phyloP scores from a whole-genome alignment of 108 stramenopile species.

The Fragilaria radians region DNA sequence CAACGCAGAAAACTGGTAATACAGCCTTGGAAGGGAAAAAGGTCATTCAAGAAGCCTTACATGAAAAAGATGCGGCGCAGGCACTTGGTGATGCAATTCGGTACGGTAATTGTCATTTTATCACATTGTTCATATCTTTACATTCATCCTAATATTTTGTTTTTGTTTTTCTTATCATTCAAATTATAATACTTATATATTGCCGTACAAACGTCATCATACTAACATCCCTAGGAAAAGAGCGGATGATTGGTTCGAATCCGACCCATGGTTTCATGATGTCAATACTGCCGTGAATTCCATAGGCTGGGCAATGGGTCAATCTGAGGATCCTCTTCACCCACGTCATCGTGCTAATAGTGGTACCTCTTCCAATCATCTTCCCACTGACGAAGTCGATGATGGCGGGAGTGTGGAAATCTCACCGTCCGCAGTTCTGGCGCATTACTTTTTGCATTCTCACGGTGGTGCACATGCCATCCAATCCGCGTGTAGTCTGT shows the following conservation, averaged over 20 bases:
- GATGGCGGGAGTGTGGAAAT: conserved; percentile 48
- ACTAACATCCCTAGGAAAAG: conserved; percentile 29
- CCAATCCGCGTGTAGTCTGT: conserved; percentile 49
- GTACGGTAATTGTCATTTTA: conserved; percentile 8
- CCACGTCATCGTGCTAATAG: conserved; percentile 16
- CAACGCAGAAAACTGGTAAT: not conserved
- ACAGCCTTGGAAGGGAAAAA: conserved; percentile 9
- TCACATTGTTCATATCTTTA: not conserved
- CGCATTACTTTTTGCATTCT: conserved; percentile 74
- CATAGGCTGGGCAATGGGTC: conserved; percentile 40
- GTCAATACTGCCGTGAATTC: conserved; percentile 33
- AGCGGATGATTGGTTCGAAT: conserved; percentile 4
- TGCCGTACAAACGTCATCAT: conserved; percentile 26
- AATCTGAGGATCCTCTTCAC: conserved; percentile 25
- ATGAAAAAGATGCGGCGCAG: conserved; percentile 47
- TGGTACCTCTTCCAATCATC: conserved; percentile 1
- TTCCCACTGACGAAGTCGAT: conserved; percentile 5
- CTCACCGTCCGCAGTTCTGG: conserved; percentile 47
- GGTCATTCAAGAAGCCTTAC: conserved; percentile 43
- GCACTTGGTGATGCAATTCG: conserved; percentile 66
- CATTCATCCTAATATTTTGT: not conserved
- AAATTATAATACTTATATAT: conserved; percentile 15
- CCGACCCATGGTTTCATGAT: conserved; percentile 22
- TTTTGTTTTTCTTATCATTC: not conserved
- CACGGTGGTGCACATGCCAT: conserved; percentile 75